phyloP scores from a whole-genome alignment of 192 early-diverging fungal species.

The Chytriomyces sp. region DNA sequence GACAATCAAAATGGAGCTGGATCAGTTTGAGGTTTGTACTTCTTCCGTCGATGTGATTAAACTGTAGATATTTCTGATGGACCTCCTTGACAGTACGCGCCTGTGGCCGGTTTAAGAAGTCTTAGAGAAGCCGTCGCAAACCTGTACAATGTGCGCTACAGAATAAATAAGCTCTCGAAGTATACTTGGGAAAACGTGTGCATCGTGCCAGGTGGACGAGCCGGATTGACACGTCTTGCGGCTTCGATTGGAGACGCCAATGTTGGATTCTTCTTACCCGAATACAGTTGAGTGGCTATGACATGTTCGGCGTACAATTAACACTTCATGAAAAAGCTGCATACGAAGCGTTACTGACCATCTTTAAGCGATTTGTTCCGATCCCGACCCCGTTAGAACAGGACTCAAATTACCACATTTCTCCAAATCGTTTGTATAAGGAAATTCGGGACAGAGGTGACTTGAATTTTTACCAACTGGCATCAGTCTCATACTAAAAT shows the following conservation, averaged over 20 bases:
- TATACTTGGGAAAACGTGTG: constrained; percentile 61
- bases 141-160: constrained; percentile 53
- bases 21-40: constrained; percentile 29
- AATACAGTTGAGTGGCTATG: constrained; percentile 28
- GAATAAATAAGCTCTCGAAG: constrained; percentile 42
- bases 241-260: constrained; percentile 51
- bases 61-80: constrained; percentile 20
- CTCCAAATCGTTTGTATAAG: constrained; percentile 40
- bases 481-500: too few relatives aligned
- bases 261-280: constrained; percentile 60
- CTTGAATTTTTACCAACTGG: not conserved
- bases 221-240: constrained; percentile 56
- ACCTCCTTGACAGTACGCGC: constrained; percentile 41
- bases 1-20: constrained; percentile 23
- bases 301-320: not conserved
- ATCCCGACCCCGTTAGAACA: constrained; percentile 55
- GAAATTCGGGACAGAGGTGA: constrained; percentile 43
- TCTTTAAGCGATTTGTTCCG: constrained; percentile 47
- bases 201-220: constrained; percentile 58
- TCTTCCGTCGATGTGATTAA: constrained; percentile 41
- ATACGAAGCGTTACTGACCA: constrained; percentile 35
- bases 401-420: constrained; percentile 46
- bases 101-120: constrained; percentile 42
- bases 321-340: constrained; percentile 33
- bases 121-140: constrained; percentile 50